A percentile compares a stretch with the other conserved stretches of the same genome.
These are phyloP conservation scores for Agrocybe praecox DNA, from an alignment of 768 basidiomycete genomes.

Conservation along the genomic window DNA sequence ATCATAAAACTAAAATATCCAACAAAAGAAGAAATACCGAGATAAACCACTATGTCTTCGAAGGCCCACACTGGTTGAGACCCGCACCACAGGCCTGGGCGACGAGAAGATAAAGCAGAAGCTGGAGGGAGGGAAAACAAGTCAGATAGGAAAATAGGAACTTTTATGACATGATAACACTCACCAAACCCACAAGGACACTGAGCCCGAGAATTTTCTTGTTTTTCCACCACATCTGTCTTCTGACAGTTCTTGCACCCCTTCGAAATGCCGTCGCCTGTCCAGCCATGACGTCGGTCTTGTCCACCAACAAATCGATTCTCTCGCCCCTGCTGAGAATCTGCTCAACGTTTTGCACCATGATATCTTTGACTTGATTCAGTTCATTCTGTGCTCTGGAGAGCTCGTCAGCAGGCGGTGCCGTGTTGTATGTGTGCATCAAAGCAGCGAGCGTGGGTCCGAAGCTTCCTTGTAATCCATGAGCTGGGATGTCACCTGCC, in stretches of 20 bases:
- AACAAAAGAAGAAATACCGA: slow-evolving; percentile 7
- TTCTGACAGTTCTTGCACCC: slow-evolving; percentile 79
- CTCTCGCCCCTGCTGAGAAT: slow-evolving; percentile 93
- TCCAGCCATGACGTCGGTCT: slow-evolving; percentile 93
- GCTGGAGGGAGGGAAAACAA: slow-evolving; percentile 35
- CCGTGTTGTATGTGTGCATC: slow-evolving; percentile 87
- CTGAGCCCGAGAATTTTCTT: slow-evolving; percentile 68
- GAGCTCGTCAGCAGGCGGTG: slow-evolving; percentile 87
- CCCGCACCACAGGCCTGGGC: slow-evolving; percentile 91
- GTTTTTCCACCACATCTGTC: slow-evolving; percentile 92
- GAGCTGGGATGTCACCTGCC: slow-evolving; percentile 52
- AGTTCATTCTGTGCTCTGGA: slow-evolving; percentile 88
- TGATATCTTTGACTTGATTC: slow-evolving; percentile 91
- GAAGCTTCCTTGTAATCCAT: slow-evolving; percentile 73
- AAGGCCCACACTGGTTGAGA: slow-evolving; percentile 53
- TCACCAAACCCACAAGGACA: slow-evolving; percentile 69
- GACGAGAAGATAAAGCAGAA: slow-evolving; percentile 79
- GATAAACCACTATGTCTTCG: slow-evolving; percentile 13
- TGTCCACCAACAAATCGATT: slow-evolving; percentile 94
- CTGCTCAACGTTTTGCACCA: slow-evolving; percentile 98
- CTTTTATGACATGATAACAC: background rate
- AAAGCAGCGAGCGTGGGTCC: slow-evolving; percentile 70
- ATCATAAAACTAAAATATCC: background rate
- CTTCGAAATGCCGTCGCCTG: slow-evolving; percentile 93
- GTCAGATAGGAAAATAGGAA: slow-evolving; percentile 1